Percentiles rank a stretch among this genome's conserved stretches.
phyloP scores from a whole-genome alignment of 176 grass and related monocot genomes.

The Cocos nucifera region DNA sequence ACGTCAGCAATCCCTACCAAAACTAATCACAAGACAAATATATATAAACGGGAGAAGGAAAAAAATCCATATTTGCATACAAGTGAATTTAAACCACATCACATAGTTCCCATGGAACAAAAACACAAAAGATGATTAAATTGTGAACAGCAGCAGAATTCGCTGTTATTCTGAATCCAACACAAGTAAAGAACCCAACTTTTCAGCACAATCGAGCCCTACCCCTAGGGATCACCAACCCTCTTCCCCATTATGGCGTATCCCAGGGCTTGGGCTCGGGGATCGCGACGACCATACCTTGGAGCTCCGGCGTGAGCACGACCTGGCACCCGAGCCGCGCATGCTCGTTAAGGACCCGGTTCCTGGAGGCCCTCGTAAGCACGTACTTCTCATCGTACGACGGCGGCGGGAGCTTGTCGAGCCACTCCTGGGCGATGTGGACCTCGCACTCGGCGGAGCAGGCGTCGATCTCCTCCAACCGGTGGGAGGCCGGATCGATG shows the following conservation, averaged over 20 bases:
- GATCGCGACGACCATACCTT: constrained; percentile 88
- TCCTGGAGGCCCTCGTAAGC: constrained; percentile 63
- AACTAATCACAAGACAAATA: no score
- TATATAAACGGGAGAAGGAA: no score
- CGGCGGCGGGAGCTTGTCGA: constrained; percentile 68
- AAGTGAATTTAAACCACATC: no score
- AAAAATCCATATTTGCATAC: no score
- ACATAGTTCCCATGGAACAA: no score
- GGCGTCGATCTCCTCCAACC: constrained; percentile 90
- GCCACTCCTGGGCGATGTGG: constrained; percentile 97
- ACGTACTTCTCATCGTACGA: constrained; percentile 78
- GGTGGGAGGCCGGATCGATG: constrained; percentile 86
- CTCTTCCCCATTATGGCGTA: constrained; percentile 42
- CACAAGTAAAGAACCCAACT: no score
- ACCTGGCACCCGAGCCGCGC: constrained; percentile 90
- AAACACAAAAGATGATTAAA: no score
- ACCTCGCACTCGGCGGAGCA: constrained; percentile 95
- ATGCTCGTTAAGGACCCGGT: constrained; percentile 81
- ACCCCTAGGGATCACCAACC: no score
- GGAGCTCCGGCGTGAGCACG: constrained; percentile 59
- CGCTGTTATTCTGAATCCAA: no score
- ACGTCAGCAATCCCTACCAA: no score
- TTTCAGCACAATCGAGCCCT: no score
- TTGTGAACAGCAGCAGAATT: no score
- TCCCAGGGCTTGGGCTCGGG: constrained; percentile 94